Conservation (phyloP, 129 eudicot genomes). For the Calendula officinalis region DNA sequence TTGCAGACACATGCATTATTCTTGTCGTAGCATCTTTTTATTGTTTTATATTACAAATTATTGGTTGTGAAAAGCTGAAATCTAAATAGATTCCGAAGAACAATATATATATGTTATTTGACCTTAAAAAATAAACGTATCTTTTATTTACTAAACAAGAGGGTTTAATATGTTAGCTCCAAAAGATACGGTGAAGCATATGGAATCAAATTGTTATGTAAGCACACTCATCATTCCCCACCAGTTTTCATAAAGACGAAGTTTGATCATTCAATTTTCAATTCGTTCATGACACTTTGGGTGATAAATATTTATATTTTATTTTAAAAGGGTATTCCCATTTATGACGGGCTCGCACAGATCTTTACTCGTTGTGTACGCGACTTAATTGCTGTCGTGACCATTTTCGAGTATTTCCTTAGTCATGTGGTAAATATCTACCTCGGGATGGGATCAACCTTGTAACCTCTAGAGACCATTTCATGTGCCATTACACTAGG, state of each 20-base stretch:
- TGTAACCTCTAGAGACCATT: too few species aligned
- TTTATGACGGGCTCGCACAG: too few species aligned
- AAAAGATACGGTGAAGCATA: slow-evolving; percentile 16
- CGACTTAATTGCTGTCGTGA: too few species aligned
- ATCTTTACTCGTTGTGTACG: too few species aligned
- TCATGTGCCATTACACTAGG: too few species aligned
- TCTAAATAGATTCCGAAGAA: slow-evolving; percentile 20
- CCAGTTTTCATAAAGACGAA: neutral
- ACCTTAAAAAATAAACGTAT: slow-evolving; percentile 13
- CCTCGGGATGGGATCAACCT: too few species aligned
- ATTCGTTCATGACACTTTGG: neutral
- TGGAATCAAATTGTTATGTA: slow-evolving; percentile 22
- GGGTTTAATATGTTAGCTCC: neutral
- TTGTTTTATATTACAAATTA: slow-evolving; percentile 17
- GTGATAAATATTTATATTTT: too few species aligned
- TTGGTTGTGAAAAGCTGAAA: slow-evolving; percentile 16
- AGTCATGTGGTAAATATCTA: too few species aligned
- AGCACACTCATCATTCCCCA: slow-evolving; percentile 24
- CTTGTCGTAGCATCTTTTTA: slow-evolving; percentile 21
- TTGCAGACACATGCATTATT: neutral
- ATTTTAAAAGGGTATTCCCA: too few species aligned
- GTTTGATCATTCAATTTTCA: neutral
- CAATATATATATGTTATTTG: slow-evolving; percentile 12
- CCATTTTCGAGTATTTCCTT: too few species aligned
- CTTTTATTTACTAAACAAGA: slow-evolving; percentile 1